Base-by-base conservation (phyloP, 495 filamentous ascomycete genomes). In the Coniosporium apollinis region DNA sequence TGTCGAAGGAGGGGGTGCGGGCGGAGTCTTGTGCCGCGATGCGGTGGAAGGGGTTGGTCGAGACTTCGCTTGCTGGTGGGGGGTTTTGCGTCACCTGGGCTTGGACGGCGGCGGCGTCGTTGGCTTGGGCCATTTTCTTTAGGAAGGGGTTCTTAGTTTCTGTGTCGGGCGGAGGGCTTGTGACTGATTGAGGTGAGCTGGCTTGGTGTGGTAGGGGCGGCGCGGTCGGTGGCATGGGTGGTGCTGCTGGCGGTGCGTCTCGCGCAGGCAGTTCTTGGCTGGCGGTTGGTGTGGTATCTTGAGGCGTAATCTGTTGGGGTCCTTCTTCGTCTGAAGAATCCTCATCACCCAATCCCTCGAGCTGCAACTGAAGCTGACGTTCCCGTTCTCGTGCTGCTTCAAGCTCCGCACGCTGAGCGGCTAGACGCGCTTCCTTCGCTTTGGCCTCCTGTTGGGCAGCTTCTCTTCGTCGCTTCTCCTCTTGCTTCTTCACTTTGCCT, bases 1-100 rank as follows among this genome's bases (percentile, higher is more conserved):
- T 40, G 15, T 44, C 41, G 37, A 34, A 48, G 34, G 21, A 26
- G 29, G 22, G 51, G 33, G 49, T 18, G 34, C 64, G 50, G 14
- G 60, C 51, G 5, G 61, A 47, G 19, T 60, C 53, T 39, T 76
- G 59, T 41, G 74, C 51, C 10, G 76, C 69, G 30, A 93, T 64
- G 30, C 85, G 81, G 57, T 89, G 83, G 72, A 97, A 97, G n/a
- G 89, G 89, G 48, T 97, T 97, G 22, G 79, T 91, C 16, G 82
- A 83, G 24, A 70, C 59, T 18, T 63, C 47, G 17, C 47, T 49
- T 28, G 50, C 36, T 13, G 61, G 46, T 13, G 57, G 20, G 30
- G 25, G 6, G 58, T 39, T 34, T 56, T 57, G 28, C 64, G 50
- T 20, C 51, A 39, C 22, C 56, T 45, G 22, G 62, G 49, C 7